Evolutionary conservation across 2,329 filamentous ascomycete species (phyloP), one percentile per base, ranked within the genome.

Genomic region (Penicillium sp.): DNA sequence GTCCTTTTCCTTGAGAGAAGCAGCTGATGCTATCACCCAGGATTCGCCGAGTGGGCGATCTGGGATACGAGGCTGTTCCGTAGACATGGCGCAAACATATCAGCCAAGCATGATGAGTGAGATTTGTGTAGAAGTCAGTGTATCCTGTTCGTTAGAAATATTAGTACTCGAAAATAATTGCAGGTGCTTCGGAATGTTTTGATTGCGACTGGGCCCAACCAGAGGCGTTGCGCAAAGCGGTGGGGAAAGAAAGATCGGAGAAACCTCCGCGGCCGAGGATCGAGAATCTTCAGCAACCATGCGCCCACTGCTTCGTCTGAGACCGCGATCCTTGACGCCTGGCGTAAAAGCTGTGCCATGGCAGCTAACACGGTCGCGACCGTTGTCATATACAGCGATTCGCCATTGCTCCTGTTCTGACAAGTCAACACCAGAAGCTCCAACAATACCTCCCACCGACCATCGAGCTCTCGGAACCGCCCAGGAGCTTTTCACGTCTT

Each of bases 401-500:
- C 62, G 61, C 41, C 44, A 51, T 35, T 65, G 62, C 41, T 64
- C 61, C 13, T 65, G 62, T 51, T 61, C 57, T 56, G 60, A 64
- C 48, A 63, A 62, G 32, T 14, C 52, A 44, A 29, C 45, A 38
- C 52, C 57, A 19, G 60, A 62, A 61, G 43, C 59, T 51, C 47
- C 73, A 18, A 49, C 38, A 30, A 70, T 70, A 36, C 71, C 76
- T 44, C 61, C 72, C 6, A 71, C 72, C 53, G 79, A 83, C 59
- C 81, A 84, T 61, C 78, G 80, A 60, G 69, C 72, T 23, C 68
- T 83, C 16, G 79, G 78, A 26, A 74, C 74, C 36, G 64, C 69
- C 5, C 90, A 94, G 64, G 84, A 89, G 63, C 83, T 96, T 36
- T 95, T 94, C 72, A 89, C 85, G 35, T 90, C 84, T 13, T 91